phyloP scores from a whole-genome alignment of 1,139 yeast species.

The Trichomonascaceae sp. region DNA sequence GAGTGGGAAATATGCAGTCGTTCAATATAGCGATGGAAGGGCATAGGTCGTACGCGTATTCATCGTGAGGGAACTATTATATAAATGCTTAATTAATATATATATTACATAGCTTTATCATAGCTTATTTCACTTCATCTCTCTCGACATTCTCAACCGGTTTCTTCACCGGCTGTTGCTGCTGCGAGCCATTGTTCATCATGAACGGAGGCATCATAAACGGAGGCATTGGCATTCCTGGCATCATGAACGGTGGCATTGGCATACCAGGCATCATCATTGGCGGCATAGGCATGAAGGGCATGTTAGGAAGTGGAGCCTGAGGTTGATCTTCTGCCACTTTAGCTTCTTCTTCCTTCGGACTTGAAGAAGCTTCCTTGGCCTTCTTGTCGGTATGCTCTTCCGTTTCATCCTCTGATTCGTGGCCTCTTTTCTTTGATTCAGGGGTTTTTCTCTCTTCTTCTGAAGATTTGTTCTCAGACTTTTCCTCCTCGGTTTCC shows the following conservation, averaged over 20 bases:
- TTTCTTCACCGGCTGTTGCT: neutral
- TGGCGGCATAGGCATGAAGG: constrained; percentile 18
- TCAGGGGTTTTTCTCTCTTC: neutral
- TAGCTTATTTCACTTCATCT: too few species aligned
- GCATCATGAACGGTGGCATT: constrained; percentile 18
- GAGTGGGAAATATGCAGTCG: constrained; percentile 91
- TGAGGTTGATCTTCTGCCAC: constrained; percentile 11
- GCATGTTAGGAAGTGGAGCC: constrained; percentile 9
- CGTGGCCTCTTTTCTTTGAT: constrained; percentile 27
- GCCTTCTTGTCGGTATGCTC: constrained; percentile 8
- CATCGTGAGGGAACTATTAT: too few species aligned
- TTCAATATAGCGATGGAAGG: constrained; percentile 39
- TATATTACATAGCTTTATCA: neutral
- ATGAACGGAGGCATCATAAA: constrained; percentile 14
- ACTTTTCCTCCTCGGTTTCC: neutral
- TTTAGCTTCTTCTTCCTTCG: constrained; percentile 5
- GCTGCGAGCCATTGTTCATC: constrained; percentile 1
- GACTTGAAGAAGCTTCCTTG: constrained; percentile 1
- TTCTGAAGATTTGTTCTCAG: neutral
- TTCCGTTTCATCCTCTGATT: constrained; percentile 9
- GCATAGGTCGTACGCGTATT: neutral
- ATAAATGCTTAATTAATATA: neutral
- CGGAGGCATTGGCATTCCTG: constrained; percentile 20
- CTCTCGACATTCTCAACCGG: too few species aligned
- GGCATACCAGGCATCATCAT: constrained; percentile 23